A percentile compares a stretch with the other conserved stretches of the same genome.
Conservation (phyloP, 805 yeast species). For the Saturnispora besseyi region DNA sequence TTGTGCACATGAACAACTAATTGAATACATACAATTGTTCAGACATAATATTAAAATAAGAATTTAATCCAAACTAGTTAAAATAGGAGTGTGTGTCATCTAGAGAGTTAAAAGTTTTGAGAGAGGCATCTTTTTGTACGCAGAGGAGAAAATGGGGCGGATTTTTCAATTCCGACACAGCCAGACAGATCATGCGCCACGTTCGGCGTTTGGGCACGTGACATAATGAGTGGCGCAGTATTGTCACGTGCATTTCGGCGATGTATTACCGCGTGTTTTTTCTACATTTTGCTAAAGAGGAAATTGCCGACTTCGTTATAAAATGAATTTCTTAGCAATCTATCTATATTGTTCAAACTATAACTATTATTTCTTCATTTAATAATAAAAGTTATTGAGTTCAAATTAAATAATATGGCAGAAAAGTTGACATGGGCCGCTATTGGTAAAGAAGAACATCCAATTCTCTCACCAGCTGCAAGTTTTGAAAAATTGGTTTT, state of each 20-base stretch:
- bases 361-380: neutral
- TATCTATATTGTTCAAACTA: neutral
- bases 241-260: neutral
- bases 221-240: neutral
- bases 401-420: neutral
- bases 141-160: neutral
- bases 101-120: neutral
- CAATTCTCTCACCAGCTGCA: constrained; percentile 16
- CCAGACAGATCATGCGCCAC: neutral
- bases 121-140: neutral
- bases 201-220: neutral
- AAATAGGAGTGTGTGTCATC: neutral
- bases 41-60: neutral
- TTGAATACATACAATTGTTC: neutral
- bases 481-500: constrained; percentile 16
- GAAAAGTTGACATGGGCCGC: constrained; percentile 5
- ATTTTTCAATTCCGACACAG: neutral
- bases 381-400: neutral
- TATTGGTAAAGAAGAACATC: constrained; percentile 6
- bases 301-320: neutral
- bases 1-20: too few relatives aligned
- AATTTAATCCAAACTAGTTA: neutral
- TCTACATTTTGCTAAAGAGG: neutral
- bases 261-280: neutral
- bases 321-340: neutral